These are phyloP conservation scores for Trebouxiophyceae sp. DNA, from an alignment of 163 green algal species.

Conservation along the genomic window DNA sequence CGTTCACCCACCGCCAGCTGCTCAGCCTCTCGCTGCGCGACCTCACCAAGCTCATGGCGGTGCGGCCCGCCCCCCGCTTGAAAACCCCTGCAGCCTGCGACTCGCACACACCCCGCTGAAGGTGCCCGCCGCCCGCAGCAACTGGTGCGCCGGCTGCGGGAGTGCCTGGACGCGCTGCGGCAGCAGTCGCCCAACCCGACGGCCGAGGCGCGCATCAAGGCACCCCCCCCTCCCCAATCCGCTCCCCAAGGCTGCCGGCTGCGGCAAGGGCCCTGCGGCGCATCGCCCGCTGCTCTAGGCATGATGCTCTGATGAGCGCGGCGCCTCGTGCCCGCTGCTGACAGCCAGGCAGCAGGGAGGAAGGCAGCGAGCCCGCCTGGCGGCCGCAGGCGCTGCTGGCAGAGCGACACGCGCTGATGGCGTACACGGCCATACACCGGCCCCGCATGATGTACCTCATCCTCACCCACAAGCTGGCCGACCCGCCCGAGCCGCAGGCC, in stretches of 20 bases:
- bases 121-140: not conserved
- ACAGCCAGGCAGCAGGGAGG: too few relatives aligned
- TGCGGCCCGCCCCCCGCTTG: not conserved
- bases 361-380: too few relatives aligned
- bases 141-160: not conserved
- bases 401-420: not conserved
- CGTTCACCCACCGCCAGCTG: not conserved
- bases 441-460: not conserved
- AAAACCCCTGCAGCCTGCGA: not conserved
- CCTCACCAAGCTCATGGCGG: not conserved
- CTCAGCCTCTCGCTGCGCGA: not conserved
- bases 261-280: too few relatives aligned
- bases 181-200: not conserved
- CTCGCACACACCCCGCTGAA: not conserved
- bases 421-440: not conserved
- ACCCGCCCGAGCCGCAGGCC: not conserved
- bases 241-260: too few relatives aligned
- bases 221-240: too few relatives aligned
- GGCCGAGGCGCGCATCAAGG: not conserved
- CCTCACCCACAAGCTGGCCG: not conserved
- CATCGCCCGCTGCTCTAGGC: too few relatives aligned
- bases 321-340: too few relatives aligned
- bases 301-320: too few relatives aligned
- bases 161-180: not conserved
- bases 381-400: not conserved